These are phyloP conservation scores for Ustilago sp. DNA, from an alignment of 1,284 basidiomycete genomes.

Conservation along the genomic window DNA sequence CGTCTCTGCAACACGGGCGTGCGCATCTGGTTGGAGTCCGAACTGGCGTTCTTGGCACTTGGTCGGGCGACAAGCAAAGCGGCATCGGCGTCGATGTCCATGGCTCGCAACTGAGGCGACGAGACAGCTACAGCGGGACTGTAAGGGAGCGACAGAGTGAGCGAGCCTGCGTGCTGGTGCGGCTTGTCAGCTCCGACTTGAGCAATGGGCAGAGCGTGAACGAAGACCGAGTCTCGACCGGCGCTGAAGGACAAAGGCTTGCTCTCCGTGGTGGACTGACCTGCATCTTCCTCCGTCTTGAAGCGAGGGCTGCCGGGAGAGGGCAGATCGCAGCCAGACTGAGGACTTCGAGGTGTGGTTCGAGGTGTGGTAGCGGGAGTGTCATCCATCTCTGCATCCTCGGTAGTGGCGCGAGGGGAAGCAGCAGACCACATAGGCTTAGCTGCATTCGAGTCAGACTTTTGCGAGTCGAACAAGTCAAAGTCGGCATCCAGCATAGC, in stretches of 20 bases:
- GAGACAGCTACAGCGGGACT: conserved; percentile 33
- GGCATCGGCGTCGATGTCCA: conserved; percentile 23
- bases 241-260: conserved; percentile 15
- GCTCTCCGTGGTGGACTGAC: conserved; percentile 10
- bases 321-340: conserved; percentile 45
- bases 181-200: conserved; percentile 45
- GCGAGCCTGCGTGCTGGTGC: conserved; percentile 52
- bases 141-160: conserved; percentile 60
- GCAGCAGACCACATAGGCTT: conserved; percentile 29
- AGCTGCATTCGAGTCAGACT: conserved; percentile 18
- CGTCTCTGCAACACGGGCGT: conserved; percentile 48
- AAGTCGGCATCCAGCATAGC: conserved; percentile 65
- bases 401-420: conserved; percentile 18
- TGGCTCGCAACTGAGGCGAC: conserved; percentile 34
- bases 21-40: conserved; percentile 15
- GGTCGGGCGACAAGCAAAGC: neutral
- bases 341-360: conserved; percentile 54
- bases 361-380: conserved; percentile 58
- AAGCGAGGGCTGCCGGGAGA: conserved; percentile 43
- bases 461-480: conserved; percentile 52
- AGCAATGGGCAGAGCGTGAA: conserved; percentile 59
- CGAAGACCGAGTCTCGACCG: conserved; percentile 54
- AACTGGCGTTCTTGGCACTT: conserved; percentile 8
- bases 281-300: conserved; percentile 23
- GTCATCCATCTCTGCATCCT: conserved; percentile 48